phyloP scores from a whole-genome alignment of 2,329 filamentous ascomycete species.

The Pleoardoris graminearum region DNA sequence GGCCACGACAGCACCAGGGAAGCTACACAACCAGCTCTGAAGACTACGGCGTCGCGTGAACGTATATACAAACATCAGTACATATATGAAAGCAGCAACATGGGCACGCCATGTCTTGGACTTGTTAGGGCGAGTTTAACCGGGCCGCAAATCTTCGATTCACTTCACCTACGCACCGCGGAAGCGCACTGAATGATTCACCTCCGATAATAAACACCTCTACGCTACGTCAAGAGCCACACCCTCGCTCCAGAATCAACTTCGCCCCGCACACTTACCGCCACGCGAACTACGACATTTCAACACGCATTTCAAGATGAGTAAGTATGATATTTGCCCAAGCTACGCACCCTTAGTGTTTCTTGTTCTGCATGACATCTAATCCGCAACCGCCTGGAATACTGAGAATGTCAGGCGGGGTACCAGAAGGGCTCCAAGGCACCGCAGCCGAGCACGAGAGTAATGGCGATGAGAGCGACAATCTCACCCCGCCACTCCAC shows the following conservation, averaged over 20 bases:
- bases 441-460: background rate
- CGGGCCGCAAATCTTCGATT: background rate
- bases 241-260: background rate
- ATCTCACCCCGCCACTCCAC: background rate
- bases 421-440: background rate
- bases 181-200: background rate
- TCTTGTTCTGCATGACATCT: no score
- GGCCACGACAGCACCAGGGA: no score
- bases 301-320: background rate
- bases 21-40: no score
- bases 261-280: background rate
- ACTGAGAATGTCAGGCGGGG: background rate
- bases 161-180: background rate
- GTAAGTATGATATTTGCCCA: background rate
- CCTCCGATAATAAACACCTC: background rate
- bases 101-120: no score
- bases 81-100: no score
- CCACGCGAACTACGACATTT: background rate
- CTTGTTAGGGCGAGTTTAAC: no score
- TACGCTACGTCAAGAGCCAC: background rate
- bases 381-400: no score
- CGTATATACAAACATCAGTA: no score
- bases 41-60: no score
- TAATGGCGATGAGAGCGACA: background rate
- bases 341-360: no score